These are phyloP conservation scores for Gentiana dahurica DNA, from an alignment of 257 asterid genomes.

Conservation along the genomic window DNA sequence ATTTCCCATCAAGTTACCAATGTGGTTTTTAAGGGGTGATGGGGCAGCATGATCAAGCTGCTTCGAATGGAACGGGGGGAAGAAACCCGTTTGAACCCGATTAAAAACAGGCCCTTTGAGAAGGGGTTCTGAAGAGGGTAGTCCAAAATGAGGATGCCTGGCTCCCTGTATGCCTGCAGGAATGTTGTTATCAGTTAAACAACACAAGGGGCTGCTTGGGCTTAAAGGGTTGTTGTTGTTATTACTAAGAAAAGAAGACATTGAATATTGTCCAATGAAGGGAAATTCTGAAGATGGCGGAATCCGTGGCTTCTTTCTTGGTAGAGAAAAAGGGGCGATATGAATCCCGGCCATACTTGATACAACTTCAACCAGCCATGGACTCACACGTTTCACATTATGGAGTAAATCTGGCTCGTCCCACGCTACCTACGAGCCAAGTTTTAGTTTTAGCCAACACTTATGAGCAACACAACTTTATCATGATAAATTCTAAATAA, in stretches of 20 bases:
- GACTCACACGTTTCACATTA: conserved; percentile 66
- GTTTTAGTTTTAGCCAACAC: neutral
- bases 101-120: conserved; percentile 36
- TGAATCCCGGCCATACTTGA: conserved; percentile 40
- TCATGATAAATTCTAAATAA: too few relatives aligned
- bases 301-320: conserved; percentile 60
- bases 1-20: conserved; percentile 7
- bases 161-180: conserved; percentile 91
- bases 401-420: conserved; percentile 80
- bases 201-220: conserved; percentile 65
- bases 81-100: conserved; percentile 39
- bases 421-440: conserved; percentile 51
- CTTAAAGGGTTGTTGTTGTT: conserved; percentile 34
- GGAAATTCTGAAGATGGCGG: conserved; percentile 48
- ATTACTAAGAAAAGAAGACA: conserved; percentile 21
- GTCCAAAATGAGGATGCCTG: conserved; percentile 67
- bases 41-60: conserved; percentile 19
- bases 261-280: conserved; percentile 20
- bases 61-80: conserved; percentile 39
- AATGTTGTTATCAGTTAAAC: conserved; percentile 37
- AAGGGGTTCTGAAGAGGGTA: conserved; percentile 33
- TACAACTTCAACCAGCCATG: conserved; percentile 74
- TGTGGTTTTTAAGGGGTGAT: conserved; percentile 7
- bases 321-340: conserved; percentile 49
- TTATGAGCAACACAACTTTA: neutral